Evolutionary conservation across 495 filamentous ascomycete genomes (phyloP), one percentile per base, ranked within the genome.

Genomic region (Podospora sp.): DNA sequence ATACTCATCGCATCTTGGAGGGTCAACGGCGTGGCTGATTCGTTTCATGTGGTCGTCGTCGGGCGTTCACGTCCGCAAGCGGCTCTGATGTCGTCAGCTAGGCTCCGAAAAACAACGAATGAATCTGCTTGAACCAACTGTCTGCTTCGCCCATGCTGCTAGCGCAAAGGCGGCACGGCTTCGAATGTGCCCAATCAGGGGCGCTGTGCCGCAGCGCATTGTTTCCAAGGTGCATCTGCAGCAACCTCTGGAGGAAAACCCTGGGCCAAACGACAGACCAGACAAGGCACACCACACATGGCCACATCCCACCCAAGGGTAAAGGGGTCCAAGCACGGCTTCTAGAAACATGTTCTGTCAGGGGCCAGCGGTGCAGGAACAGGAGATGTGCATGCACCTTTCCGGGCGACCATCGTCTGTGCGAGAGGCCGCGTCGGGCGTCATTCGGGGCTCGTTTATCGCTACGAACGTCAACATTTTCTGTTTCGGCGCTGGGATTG

Each of bases 181-280:
- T 46, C 40, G 11, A 14, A 14, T 6, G 52, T 22, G 52, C 14
- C 24, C 21, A 55, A 55, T 55, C 52, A 46, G 40, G 40, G 52
- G 52, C 52, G 52, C 52, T 55, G 52, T 55, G 52, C 52, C 52
- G 52, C 24, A 26, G 52, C 22, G 52, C 52, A 55, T 55, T 4
- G 52, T n/a, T 9, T 22, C 20, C 52, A 6, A n/a, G 7, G 7
- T n/a, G 25, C 20, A 55, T 22, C 20, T 2, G 2, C 16, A 26
- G 52, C 52, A 14, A n/a, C 20, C 52, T n/a, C 40, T 46, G 5
- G 40, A 46, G 40, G 40, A 12, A 46, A 46, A 14, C 40, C 12
- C 40, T 46, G 40, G 40, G 40, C 16, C 40, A 46, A 46, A 18
- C 40, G 14, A 46, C 5, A 46, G 40, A n/a, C 52, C 20, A 52